A percentile compares a stretch with the other conserved stretches of the same genome.
phyloP scores from a whole-genome alignment of 768 basidiomycete species.

The Mycena maculata region DNA sequence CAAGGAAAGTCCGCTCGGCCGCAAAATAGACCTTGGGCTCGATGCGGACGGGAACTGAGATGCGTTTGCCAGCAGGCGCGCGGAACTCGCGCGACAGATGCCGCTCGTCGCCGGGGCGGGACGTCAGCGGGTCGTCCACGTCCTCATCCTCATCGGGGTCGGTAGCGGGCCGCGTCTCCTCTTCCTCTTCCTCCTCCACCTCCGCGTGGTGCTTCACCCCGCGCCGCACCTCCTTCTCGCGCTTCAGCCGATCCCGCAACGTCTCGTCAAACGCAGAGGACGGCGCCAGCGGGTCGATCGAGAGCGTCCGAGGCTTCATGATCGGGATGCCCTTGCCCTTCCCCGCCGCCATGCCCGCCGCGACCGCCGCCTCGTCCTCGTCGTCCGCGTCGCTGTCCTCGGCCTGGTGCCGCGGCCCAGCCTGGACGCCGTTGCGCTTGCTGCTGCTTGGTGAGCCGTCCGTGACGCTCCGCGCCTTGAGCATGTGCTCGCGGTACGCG shows the following conservation, averaged over 20 bases:
- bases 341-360: conserved; percentile 11
- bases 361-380: conserved; percentile 40
- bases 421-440: neutral
- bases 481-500: conserved; percentile 84
- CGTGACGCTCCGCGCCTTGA: conserved; percentile 60
- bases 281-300: conserved; percentile 89
- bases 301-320: conserved; percentile 54
- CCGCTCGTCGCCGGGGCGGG: conserved; percentile 63
- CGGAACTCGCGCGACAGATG: conserved; percentile 22
- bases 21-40: conserved; percentile 99
- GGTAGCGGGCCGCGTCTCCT: conserved; percentile 21
- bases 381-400: conserved; percentile 42
- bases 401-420: conserved; percentile 33
- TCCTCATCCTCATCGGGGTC: conserved; percentile 40
- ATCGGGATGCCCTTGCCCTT: conserved; percentile 43
- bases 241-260: conserved; percentile 72
- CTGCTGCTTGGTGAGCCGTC: conserved; percentile 39
- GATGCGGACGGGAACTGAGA: conserved; percentile 93
- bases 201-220: conserved; percentile 11
- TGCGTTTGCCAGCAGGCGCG: conserved; percentile 88
- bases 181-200: conserved; percentile 30
- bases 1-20: conserved; percentile 92
- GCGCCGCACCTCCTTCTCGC: conserved; percentile 54
- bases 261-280: conserved; percentile 88
- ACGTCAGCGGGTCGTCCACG: conserved; percentile 61